A percentile compares a stretch with the other conserved stretches of the same genome.
These are phyloP conservation scores for Phialophora chinensis DNA, from an alignment of 2,329 filamentous ascomycete species.

Conservation along the genomic window DNA sequence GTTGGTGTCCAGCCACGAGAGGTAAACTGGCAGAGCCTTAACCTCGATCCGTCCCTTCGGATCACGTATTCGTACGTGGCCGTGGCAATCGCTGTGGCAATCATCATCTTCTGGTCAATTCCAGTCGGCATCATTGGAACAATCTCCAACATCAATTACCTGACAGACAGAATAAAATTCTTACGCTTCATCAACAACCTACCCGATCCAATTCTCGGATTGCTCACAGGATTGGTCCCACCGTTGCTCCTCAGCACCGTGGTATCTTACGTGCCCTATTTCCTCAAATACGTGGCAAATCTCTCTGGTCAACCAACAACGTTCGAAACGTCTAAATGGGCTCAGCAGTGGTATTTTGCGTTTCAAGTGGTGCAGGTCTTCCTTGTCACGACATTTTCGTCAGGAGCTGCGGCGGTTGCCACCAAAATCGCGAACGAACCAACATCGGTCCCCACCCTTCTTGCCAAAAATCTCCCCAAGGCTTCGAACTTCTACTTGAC, in stretches of 20 bases:
- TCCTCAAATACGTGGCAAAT: conserved; percentile 83
- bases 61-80: conserved; percentile 71
- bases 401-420: conserved; percentile 71
- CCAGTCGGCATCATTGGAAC: conserved; percentile 79
- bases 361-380: conserved; percentile 83
- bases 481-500: conserved; percentile 94
- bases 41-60: conserved; percentile 66
- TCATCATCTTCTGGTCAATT: conserved; percentile 87
- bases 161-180: conserved; percentile 61
- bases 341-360: conserved; percentile 85
- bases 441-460: conserved; percentile 64
- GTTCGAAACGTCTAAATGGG: conserved; percentile 77
- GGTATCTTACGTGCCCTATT: conserved; percentile 84
- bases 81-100: conserved; percentile 71
- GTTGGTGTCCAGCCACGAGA: conserved; percentile 82
- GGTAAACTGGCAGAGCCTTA: conserved; percentile 85
- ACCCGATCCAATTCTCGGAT: conserved; percentile 72
- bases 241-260: conserved; percentile 75
- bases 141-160: conserved; percentile 82
- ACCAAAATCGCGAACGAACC: conserved; percentile 70
- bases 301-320: conserved; percentile 77
- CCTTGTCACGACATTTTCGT: conserved; percentile 80
- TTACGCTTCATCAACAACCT: conserved; percentile 77
- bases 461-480: conserved; percentile 78
- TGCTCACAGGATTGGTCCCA: conserved; percentile 84